phyloP scores from a whole-genome alignment of 1,139 yeast genomes.

The Kodamaea anthophila region DNA sequence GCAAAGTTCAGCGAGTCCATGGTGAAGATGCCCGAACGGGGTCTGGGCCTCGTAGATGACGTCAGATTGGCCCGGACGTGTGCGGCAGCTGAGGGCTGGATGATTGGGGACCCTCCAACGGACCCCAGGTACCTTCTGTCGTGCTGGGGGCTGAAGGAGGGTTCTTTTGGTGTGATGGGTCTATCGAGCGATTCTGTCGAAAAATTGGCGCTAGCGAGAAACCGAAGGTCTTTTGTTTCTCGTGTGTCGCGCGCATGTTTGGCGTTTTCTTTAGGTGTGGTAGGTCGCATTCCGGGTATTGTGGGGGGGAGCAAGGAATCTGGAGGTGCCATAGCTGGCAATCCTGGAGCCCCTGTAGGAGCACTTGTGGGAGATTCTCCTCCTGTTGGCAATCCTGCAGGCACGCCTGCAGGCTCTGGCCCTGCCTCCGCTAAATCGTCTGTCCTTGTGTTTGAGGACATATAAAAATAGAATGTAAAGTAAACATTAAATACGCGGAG shows the following conservation, averaged over 20 bases:
- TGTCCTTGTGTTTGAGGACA: too few relatives aligned
- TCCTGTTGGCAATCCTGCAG: too few relatives aligned
- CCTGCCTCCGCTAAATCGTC: too few relatives aligned
- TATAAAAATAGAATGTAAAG: too few relatives aligned
- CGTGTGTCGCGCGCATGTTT: conserved; percentile 1
- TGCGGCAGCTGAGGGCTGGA: conserved; percentile 15
- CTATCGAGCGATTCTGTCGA: conserved; percentile 30
- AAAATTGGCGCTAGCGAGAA: conserved; percentile 37
- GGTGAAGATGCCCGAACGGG: conserved; percentile 33
- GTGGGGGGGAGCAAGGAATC: too few relatives aligned
- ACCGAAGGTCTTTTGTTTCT: conserved; percentile 12
- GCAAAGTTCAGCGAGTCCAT: conserved; percentile 23
- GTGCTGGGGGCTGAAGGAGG: conserved; percentile 5
- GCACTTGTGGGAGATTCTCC: too few relatives aligned
- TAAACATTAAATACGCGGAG: too few relatives aligned
- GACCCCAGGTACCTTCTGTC: conserved; percentile 17
- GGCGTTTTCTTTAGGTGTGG: conserved; percentile 1
- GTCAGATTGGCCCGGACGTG: conserved; percentile 15
- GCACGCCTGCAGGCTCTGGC: too few relatives aligned
- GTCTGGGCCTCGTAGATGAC: conserved; percentile 16
- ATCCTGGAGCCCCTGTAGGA: too few relatives aligned
- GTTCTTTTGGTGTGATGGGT: conserved; percentile 2
- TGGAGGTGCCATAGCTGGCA: too few relatives aligned
- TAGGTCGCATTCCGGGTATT: too few relatives aligned
- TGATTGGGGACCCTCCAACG: conserved; percentile 19